Percentiles rank a stretch among this genome's conserved stretches.
These are phyloP conservation scores for Leishmania tropica DNA, from an alignment of 208 protist genomes.

Conservation along the genomic window DNA sequence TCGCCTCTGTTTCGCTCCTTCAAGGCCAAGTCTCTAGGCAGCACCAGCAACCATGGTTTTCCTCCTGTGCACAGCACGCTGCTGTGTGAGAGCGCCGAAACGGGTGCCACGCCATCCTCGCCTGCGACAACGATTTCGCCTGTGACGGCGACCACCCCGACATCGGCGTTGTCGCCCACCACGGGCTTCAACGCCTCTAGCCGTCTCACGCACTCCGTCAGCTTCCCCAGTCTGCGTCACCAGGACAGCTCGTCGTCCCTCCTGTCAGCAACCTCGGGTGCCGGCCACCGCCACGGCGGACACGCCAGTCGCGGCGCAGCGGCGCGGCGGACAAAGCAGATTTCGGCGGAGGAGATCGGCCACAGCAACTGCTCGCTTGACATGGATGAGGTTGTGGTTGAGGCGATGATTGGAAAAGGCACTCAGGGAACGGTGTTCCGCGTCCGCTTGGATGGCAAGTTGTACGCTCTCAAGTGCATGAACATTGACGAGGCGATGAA, in stretches of 20 bases:
- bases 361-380: slow-evolving; percentile 73
- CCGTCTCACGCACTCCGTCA: slow-evolving; percentile 6
- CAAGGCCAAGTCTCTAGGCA: slow-evolving; percentile 10
- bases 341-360: slow-evolving; percentile 68
- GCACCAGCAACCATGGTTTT: neutral
- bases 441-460: slow-evolving; percentile 70
- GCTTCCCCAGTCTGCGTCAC: slow-evolving; percentile 21
- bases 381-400: slow-evolving; percentile 68
- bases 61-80: neutral
- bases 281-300: slow-evolving; percentile 7
- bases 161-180: slow-evolving; percentile 9
- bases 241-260: slow-evolving; percentile 38
- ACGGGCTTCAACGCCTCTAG: slow-evolving; percentile 5
- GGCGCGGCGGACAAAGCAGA: slow-evolving; percentile 27
- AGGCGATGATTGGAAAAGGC: slow-evolving; percentile 70
- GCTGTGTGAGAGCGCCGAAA: neutral
- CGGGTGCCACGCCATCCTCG: neutral
- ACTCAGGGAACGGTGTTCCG: slow-evolving; percentile 82
- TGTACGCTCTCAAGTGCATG: slow-evolving; percentile 88
- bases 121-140: neutral
- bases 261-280: slow-evolving; percentile 24
- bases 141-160: neutral
- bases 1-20: slow-evolving; percentile 33
- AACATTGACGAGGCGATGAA: slow-evolving; percentile 77
- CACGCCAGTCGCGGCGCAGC: slow-evolving; percentile 12